A percentile compares a stretch with the other conserved stretches of the same genome.
phyloP scores from a whole-genome alignment of 306 rosid species.

The Dryas octopetala region DNA sequence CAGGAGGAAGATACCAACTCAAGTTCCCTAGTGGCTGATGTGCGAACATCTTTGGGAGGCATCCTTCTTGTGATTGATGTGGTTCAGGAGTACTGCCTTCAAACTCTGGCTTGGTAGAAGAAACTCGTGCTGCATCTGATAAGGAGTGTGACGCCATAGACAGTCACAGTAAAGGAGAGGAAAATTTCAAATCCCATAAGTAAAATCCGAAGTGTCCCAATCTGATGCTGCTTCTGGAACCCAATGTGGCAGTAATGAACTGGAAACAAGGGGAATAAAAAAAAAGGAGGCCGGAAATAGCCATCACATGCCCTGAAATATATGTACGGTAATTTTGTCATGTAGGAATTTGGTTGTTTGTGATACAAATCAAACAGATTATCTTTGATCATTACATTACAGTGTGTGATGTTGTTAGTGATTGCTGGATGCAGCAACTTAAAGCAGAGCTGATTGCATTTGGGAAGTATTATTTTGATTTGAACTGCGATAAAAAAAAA shows the following conservation, averaged over 20 bases:
- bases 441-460: too few relatives aligned
- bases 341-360: neutral
- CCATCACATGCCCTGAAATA: neutral
- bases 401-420: too few relatives aligned
- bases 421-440: too few relatives aligned
- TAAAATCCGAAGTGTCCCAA: too few relatives aligned
- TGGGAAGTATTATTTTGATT: neutral
- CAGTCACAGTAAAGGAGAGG: too few relatives aligned
- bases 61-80: slow-evolving; percentile 23
- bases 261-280: neutral
- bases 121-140: too few relatives aligned
- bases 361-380: neutral
- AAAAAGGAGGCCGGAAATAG: neutral
- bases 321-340: neutral
- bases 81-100: neutral
- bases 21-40: neutral
- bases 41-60: neutral
- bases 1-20: slow-evolving; percentile 30
- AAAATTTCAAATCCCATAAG: too few relatives aligned
- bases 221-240: too few relatives aligned
- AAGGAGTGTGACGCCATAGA: too few relatives aligned
- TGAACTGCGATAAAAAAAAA: neutral
- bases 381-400: neutral
- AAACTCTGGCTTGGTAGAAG: too few relatives aligned
- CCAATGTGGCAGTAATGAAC: too few relatives aligned